Conservation (phyloP, 108 stramenopile species). For the Skeletonema tropicum region DNA sequence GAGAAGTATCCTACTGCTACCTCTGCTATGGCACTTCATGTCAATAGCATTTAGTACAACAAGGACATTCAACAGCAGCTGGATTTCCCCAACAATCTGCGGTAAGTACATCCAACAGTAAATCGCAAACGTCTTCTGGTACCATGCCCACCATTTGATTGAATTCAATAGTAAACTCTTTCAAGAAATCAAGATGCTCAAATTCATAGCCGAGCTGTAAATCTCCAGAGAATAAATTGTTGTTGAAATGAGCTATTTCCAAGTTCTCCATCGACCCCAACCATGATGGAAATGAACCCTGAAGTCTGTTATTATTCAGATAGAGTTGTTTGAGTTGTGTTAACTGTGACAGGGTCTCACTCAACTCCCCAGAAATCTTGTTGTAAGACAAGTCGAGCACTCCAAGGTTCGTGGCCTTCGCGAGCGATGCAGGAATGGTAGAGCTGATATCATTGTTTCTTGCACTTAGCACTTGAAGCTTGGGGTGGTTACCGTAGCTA, state of each 20-base stretch:
- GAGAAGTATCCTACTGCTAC: no score
- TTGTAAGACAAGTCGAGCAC: slow-evolving; percentile 41
- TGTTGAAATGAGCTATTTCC: slow-evolving; percentile 39
- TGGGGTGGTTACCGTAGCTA: slow-evolving; percentile 34
- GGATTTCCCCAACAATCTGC: slow-evolving; percentile 48
- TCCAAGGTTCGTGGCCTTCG: slow-evolving; percentile 32
- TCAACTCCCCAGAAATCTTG: slow-evolving; percentile 40
- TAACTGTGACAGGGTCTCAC: slow-evolving; percentile 25
- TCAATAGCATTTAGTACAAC: slow-evolving; percentile 46
- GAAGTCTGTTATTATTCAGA: slow-evolving; percentile 41
- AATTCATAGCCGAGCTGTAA: slow-evolving; percentile 21
- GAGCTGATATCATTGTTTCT: slow-evolving; percentile 39
- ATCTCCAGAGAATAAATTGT: slow-evolving; percentile 39
- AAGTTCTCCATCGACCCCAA: slow-evolving; percentile 33
- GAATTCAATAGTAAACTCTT: slow-evolving; percentile 40
- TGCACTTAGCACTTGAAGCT: slow-evolving; percentile 42
- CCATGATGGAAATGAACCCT: slow-evolving; percentile 29
- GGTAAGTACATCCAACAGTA: slow-evolving; percentile 35
- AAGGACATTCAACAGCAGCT: slow-evolving; percentile 41
- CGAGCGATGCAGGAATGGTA: slow-evolving; percentile 33
- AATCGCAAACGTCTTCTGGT: slow-evolving; percentile 37
- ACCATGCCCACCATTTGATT: slow-evolving; percentile 33
- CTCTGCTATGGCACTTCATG: no score
- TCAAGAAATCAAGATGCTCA: slow-evolving; percentile 27
- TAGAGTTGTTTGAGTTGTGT: slow-evolving; percentile 23